A percentile compares a stretch with the other conserved stretches of the same genome.
phyloP scores from a whole-genome alignment of 345 rosid genomes.

The Sonneratia caseolaris region DNA sequence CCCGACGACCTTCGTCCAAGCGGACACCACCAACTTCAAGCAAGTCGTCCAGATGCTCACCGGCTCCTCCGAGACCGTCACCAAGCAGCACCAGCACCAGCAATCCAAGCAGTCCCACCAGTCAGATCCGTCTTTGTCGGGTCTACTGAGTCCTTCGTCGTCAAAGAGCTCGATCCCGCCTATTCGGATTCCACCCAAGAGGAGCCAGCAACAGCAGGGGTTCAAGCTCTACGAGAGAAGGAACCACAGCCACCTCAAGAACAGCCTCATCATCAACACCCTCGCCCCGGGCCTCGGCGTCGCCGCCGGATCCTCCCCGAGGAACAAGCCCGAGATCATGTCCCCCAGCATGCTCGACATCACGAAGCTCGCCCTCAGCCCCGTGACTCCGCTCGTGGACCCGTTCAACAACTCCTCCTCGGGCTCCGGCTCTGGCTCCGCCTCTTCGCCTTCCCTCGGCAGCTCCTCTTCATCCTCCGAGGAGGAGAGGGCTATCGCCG shows the following conservation, averaged over 20 bases:
- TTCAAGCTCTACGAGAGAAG: slow-evolving; percentile 91
- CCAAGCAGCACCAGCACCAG: slow-evolving; percentile 43
- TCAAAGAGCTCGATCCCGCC: slow-evolving; percentile 56
- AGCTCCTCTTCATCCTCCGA: slow-evolving; percentile 30
- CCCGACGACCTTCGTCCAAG: slow-evolving; percentile 96
- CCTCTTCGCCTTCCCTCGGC: slow-evolving; percentile 30
- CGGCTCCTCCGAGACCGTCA: slow-evolving; percentile 64
- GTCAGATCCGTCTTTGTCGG: background rate
- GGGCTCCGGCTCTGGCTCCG: too few species aligned
- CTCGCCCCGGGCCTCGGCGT: slow-evolving; percentile 39
- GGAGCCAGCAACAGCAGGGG: slow-evolving; percentile 23
- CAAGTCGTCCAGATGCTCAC: slow-evolving; percentile 96
- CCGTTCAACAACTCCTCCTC: slow-evolving; percentile 30
- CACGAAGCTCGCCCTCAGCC: slow-evolving; percentile 80
- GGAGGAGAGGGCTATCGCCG: slow-evolving; percentile 86
- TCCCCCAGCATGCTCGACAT: slow-evolving; percentile 96
- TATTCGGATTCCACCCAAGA: slow-evolving; percentile 41
- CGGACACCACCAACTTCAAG: slow-evolving; percentile 77
- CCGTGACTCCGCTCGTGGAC: slow-evolving; percentile 78
- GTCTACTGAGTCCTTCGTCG: slow-evolving; percentile 10
- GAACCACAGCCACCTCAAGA: slow-evolving; percentile 54
- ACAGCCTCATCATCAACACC: slow-evolving; percentile 84
- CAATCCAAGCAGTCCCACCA: too few species aligned
- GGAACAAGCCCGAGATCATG: slow-evolving; percentile 53
- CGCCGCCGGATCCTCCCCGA: slow-evolving; percentile 28